Evolutionary conservation across 208 protist genomes (phyloP), one percentile per base, ranked within the genome.

Genomic region (Leishmania arabica): DNA sequence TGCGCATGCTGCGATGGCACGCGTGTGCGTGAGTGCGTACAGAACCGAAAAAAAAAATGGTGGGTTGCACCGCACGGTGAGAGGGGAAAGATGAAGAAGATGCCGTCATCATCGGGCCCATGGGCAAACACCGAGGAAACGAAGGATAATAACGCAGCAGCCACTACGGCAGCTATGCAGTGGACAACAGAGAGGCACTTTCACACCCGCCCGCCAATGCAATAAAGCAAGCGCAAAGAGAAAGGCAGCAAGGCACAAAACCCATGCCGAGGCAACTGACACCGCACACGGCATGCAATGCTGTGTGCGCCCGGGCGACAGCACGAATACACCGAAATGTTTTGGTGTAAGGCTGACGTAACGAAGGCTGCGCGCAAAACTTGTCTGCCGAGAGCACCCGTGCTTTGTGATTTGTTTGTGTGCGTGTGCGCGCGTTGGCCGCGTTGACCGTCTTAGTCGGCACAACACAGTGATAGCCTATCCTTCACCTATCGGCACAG

Each of bases 101-200:
- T 51, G 45, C 8, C 8, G 27, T 53, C 68, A 17, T 31, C 45
- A 40, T 4, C 27, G 34, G 45, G 45, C 45, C 8, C 27, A 73
- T 34, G 45, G 21, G 68, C 9, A 73, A 73, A 21, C 68, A 73
- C 31, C 7, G 17, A 73, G 15, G n/a, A 60, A 65, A 82, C 80
- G 45, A 56, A 54, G 21, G 27, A 27, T 64, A 8, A 73, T 78
- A 79, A 85, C 70, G 68, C 78, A 17, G 68, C 42, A n/a, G 27
- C 11, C 19, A 31, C 24, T 27, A 31, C 21, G 2, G 27, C 68
- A 54, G 11, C 68, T 73, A 31, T 17, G 27, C 68, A 2, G 6
- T 24, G 40, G 42, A 17, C 17, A 3, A 47, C 8, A n/a, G 45
- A 31, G 2, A 34, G 27, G 5, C 68, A 15, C n/a, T 53, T 53